Percentiles rank a stretch among this genome's conserved stretches.
Conservation (phyloP, 129 eudicot species). For the Flaveria linearis region DNA sequence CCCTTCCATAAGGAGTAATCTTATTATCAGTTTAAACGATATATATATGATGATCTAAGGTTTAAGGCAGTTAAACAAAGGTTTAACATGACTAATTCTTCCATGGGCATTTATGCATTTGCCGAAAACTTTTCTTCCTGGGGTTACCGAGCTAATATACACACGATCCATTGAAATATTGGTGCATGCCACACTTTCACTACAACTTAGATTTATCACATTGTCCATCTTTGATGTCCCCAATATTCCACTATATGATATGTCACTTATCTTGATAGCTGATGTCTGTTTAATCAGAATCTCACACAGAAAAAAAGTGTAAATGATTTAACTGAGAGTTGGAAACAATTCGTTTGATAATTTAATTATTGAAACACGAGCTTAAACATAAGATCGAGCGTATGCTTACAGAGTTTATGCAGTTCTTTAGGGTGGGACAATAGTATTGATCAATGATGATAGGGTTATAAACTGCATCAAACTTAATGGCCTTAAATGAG, state of each 20-base stretch:
- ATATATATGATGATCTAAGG: conserved; percentile 34
- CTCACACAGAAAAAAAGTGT: conserved; percentile 19
- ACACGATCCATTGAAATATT: conserved; percentile 49
- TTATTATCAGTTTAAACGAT: not conserved
- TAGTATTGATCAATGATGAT: conserved; percentile 68
- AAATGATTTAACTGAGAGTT: not conserved
- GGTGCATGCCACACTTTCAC: conserved; percentile 54
- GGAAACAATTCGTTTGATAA: conserved; percentile 5
- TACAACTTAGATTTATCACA: conserved; percentile 66
- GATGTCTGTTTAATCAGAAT: conserved; percentile 40
- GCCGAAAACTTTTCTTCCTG: conserved; percentile 45
- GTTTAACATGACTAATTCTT: conserved; percentile 46
- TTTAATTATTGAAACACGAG: not conserved
- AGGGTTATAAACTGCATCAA: conserved; percentile 58
- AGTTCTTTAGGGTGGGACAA: conserved; percentile 47
- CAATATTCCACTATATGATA: conserved; percentile 42
- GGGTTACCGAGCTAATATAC: conserved; percentile 47
- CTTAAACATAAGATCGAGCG: not conserved
- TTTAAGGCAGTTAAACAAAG: conserved; percentile 55
- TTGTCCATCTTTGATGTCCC: conserved; percentile 61
- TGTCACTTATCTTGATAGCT: conserved; percentile 52
- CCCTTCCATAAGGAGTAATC: not conserved
- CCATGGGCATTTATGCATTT: conserved; percentile 64
- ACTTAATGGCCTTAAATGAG: conserved; percentile 52
- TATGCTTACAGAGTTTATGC: conserved; percentile 48